Evolutionary conservation across 176 grass and related monocot genomes (phyloP), one percentile per base, ranked within the genome.

Genomic region (Rhynchospora tenuis): DNA sequence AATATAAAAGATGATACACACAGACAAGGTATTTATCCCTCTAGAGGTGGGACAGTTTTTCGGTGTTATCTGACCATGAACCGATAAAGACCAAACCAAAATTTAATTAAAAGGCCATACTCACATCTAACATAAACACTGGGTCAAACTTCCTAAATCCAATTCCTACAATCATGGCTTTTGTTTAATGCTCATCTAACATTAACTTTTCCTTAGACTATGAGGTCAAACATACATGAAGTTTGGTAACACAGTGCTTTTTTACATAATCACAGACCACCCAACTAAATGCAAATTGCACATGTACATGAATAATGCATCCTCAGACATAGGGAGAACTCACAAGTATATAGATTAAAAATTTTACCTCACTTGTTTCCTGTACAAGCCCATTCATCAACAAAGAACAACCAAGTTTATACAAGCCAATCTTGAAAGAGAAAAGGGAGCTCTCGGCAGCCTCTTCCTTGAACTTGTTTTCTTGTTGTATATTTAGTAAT

Each of bases 381-480:
- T 91, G 88, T 57, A 98, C 96, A 11, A 98, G 86, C 70, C 96
- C 96, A 88, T 98, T 98, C 96, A 98, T 95, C 84, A 98, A 93
- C 68, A 95, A 83, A 84, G 84, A 90, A 72, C 92, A 98, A 19
- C 81, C 89, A 24, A 93, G 89, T 82, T 90, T 95, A 86, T 90
- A 90, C 80, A 98, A 83, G 23, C 96, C 96, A 27, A 95, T 86
- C 83, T 98, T 95, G 82, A 90, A 88, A 90, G 94, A 89, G 91
- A 90, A 93, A 91, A 15, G 77, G 79, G 93, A 93, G 86, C 89
- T 98, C 87, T 90, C 80, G 89, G 91, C 88, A 88, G 88, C 93
- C 60, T 88, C 91, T 62, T 98, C 82, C 33, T 90, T 93, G 78
- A 91, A 91, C 64, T 84, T 82, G 64, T 88, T 88, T 56, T 93